Evolutionary conservation across 139 green algal species (phyloP), one percentile per base, ranked within the genome.

Genomic region (Ulvella scutata): DNA sequence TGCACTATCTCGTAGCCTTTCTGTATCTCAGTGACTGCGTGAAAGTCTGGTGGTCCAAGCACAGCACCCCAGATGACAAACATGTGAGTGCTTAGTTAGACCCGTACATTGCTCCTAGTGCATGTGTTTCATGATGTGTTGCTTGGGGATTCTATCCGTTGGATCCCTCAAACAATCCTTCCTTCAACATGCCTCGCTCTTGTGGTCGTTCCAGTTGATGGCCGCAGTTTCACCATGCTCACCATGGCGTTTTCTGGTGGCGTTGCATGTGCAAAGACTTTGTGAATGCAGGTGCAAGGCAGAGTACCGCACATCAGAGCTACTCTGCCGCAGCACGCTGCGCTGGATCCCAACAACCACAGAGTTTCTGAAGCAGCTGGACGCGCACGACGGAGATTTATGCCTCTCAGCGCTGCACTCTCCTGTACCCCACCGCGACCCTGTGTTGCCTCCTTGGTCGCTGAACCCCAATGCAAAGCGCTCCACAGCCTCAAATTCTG

Each of bases 241-340:
- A 13, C 13, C 13, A 17, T 26, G 13, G 13, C 40, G 13, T 59
- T 17, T 13, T 17, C 13, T 59, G 17, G 40, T 17, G 40, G 40
- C 40, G 13, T 13, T 59, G 40, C 40, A 59, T 17, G 13, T 59
- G 40, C 40, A 13, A 17, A 59, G 40, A 17, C 40, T 59, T 59
- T 13, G 31, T n/a, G n/a, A 10, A 26, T 67, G 51, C 51, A 67
- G 82, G 2, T 91, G 90, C 81, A 96, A 97, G 81, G 92, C 87
- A 3, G 89, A 94, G 36, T 98, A 92, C 79, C 40, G 73, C 23
- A 94, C 94, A 7, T 87, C 82, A 3, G 88, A 98, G 43, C 86
- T 98, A 73, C 86, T 98, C 38, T 98, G 94, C 78, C 90, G 87
- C 17, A 35, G 80, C 28, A 75, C 31, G 37, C 83, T 82, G 43